phyloP scores from a whole-genome alignment of 2,329 filamentous ascomycete genomes.

The Neonectria ditissima region DNA sequence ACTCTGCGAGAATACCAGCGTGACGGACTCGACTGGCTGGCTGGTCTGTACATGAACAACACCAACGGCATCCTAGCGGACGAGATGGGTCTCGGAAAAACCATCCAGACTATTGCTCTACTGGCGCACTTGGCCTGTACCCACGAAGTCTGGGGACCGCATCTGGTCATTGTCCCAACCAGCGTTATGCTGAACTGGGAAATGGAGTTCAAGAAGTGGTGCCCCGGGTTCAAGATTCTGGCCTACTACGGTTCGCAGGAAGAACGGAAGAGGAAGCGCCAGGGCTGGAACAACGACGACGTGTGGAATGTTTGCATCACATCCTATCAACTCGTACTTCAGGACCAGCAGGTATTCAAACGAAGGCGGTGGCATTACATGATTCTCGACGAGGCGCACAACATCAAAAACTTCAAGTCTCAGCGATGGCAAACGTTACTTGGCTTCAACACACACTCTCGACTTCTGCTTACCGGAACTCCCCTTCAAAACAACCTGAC shows the following conservation, averaged over 20 bases:
- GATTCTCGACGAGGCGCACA: constrained; percentile 97
- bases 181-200: constrained; percentile 99
- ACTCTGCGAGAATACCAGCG: constrained; percentile 96
- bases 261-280: constrained; percentile 89
- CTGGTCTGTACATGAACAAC: constrained; percentile 88
- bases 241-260: constrained; percentile 96
- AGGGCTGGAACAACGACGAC: constrained; percentile 93
- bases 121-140: constrained; percentile 92
- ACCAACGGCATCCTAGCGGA: constrained; percentile 98
- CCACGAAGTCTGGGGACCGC: constrained; percentile 93
- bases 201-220: constrained; percentile 99
- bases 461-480: constrained; percentile 91
- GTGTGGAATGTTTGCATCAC: constrained; percentile 98
- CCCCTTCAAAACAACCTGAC: constrained; percentile 97
- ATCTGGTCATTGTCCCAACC: constrained; percentile 95
- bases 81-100: constrained; percentile 98
- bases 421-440: constrained; percentile 96
- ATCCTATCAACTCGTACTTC: constrained; percentile 94
- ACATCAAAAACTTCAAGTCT: constrained; percentile 99
- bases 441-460: constrained; percentile 89
- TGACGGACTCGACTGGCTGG: constrained; percentile 96
- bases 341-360: constrained; percentile 94
- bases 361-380: constrained; percentile 96
- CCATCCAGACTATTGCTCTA: constrained; percentile 95
- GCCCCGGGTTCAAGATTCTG: constrained; percentile 96